These are phyloP conservation scores for Pleurotus ostreatus DNA, from an alignment of 768 basidiomycete species.

Conservation along the genomic window DNA sequence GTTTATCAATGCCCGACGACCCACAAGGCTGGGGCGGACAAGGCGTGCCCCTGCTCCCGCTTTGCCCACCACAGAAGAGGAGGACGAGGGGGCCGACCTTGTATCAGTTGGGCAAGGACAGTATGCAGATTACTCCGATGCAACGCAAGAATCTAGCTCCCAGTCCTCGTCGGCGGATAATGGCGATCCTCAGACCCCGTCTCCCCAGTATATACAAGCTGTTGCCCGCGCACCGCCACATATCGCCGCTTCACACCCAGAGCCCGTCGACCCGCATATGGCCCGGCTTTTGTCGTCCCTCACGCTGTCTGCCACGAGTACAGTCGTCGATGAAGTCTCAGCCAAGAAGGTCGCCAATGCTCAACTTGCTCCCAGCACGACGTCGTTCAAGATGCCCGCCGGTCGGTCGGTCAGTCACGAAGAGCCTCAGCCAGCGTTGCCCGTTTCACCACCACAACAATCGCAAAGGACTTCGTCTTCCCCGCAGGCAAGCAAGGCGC, in stretches of 20 bases:
- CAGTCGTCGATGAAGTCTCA: conserved; percentile 12
- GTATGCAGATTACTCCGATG: conserved; percentile 25
- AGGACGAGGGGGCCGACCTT: conserved; percentile 11
- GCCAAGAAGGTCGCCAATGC: background rate
- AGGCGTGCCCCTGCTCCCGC: conserved; percentile 15
- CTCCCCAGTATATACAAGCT: conserved; percentile 50
- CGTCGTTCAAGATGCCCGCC: conserved; percentile 4
- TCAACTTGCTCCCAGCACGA: background rate
- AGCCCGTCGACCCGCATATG: conserved; percentile 63
- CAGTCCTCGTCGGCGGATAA: conserved; percentile 60
- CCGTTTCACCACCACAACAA: background rate
- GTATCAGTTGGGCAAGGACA: conserved; percentile 12
- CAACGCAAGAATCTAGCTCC: conserved; percentile 62
- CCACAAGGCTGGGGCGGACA: conserved; percentile 33
- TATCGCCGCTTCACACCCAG: conserved; percentile 18
- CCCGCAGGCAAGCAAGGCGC: background rate
- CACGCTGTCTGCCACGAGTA: conserved; percentile 46
- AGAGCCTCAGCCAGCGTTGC: background rate
- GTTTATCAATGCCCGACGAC: conserved; percentile 64
- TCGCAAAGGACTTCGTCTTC: background rate
- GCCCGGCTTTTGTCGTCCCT: conserved; percentile 63
- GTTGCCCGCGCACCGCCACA: conserved; percentile 22
- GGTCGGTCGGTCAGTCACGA: background rate
- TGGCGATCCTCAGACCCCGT: conserved; percentile 59
- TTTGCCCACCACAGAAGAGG: conserved; percentile 14